These are phyloP conservation scores for Podaxis carcinomalis DNA, from an alignment of 768 basidiomycete genomes.

Conservation along the genomic window DNA sequence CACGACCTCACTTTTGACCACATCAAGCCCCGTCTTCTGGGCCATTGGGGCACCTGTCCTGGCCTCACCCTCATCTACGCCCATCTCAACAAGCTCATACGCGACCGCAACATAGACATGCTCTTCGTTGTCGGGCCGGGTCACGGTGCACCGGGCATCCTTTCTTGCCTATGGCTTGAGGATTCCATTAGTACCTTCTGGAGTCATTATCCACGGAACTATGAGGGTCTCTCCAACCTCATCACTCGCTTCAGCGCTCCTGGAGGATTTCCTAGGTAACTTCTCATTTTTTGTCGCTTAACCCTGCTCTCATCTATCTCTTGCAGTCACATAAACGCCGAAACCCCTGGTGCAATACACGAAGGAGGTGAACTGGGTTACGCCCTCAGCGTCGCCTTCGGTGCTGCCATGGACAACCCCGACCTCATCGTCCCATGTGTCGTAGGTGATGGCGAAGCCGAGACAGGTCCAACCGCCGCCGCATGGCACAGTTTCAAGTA, in stretches of 20 bases:
- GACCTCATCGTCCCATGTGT: constrained; percentile 77
- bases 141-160: constrained; percentile 83
- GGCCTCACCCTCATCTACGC: constrained; percentile 71
- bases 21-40: constrained; percentile 78
- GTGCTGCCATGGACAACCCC: constrained; percentile 89
- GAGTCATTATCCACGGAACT: constrained; percentile 54
- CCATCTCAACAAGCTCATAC: constrained; percentile 63
- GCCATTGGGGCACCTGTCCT: constrained; percentile 84
- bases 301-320: neutral
- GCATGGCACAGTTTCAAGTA: constrained; percentile 90
- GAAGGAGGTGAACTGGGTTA: constrained; percentile 93
- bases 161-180: constrained; percentile 87
- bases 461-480: constrained; percentile 74
- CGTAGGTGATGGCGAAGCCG: constrained; percentile 87
- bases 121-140: constrained; percentile 83
- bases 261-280: constrained; percentile 77
- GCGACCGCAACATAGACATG: constrained; percentile 54
- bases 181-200: constrained; percentile 59
- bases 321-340: constrained; percentile 67
- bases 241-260: constrained; percentile 76
- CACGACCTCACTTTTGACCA: constrained; percentile 55
- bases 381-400: constrained; percentile 80
- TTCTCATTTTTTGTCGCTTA: neutral
- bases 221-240: constrained; percentile 58
- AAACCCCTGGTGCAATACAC: constrained; percentile 87